These are phyloP conservation scores for Cyathus striatus DNA, from an alignment of 768 basidiomycete species.

Conservation along the genomic window DNA sequence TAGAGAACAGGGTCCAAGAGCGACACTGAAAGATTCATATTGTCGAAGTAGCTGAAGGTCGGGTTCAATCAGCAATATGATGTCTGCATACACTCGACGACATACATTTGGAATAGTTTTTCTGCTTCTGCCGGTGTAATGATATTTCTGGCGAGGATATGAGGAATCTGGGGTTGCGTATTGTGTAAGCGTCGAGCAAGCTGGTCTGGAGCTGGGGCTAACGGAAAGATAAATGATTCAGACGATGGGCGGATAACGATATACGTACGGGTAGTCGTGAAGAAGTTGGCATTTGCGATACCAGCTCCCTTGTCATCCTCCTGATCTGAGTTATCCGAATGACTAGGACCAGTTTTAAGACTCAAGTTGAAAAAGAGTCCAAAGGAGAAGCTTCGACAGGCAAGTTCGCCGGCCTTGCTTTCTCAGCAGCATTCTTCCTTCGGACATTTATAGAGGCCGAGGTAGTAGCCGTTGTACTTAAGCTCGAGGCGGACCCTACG, in stretches of 20 bases:
- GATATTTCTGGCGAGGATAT: constrained; percentile 60
- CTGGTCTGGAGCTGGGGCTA: constrained; percentile 37
- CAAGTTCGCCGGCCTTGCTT: constrained; percentile 49
- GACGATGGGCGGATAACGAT: background rate
- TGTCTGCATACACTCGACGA: background rate
- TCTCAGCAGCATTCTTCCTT: constrained; percentile 33
- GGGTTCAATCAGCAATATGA: constrained; percentile 1
- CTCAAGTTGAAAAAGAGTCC: constrained; percentile 71
- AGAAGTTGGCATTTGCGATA: constrained; percentile 66
- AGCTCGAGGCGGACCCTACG: constrained; percentile 33
- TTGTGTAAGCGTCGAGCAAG: constrained; percentile 30
- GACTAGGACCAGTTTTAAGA: constrained; percentile 34
- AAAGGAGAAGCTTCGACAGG: constrained; percentile 59
- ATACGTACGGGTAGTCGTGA: constrained; percentile 43
- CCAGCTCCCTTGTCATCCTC: constrained; percentile 51
- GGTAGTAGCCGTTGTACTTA: constrained; percentile 26
- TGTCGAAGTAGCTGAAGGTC: constrained; percentile 58
- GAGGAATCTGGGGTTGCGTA: constrained; percentile 48
- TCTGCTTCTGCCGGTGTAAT: constrained; percentile 66
- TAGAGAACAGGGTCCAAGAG: constrained; percentile 81
- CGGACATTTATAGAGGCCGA: constrained; percentile 17
- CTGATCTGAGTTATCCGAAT: constrained; percentile 30
- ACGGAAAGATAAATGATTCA: constrained; percentile 3
- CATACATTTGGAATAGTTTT: constrained; percentile 64
- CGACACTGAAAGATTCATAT: constrained; percentile 76